Evolutionary conservation across 345 rosid species (phyloP).

Genomic region (Sonneratia caseolaris): DNA sequence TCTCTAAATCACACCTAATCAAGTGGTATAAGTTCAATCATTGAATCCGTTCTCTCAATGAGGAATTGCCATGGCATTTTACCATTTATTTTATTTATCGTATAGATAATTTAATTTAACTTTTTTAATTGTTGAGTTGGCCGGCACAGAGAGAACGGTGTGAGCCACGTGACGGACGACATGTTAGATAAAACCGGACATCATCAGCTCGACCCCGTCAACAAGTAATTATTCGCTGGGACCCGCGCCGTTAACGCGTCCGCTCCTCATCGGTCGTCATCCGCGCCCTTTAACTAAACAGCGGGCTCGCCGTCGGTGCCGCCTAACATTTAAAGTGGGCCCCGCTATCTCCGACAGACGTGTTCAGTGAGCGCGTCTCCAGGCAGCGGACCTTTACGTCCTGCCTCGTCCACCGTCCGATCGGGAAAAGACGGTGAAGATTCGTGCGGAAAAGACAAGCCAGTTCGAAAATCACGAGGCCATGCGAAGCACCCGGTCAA

Average conservation of each 20-base stretch:
- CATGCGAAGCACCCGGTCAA: constrained; percentile 11
- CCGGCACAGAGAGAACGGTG: constrained; percentile 24
- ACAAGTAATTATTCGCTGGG: constrained; percentile 28
- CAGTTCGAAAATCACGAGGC: constrained; percentile 38
- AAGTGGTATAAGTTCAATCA: too few relatives aligned
- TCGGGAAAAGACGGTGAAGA: not conserved
- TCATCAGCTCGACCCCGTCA: constrained; percentile 28
- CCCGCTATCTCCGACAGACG: not conserved
- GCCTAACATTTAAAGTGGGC: constrained; percentile 12
- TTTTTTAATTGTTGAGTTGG: not conserved
- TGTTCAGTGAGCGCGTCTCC: constrained; percentile 1
- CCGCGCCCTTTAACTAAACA: not conserved
- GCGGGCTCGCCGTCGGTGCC: constrained; percentile 49
- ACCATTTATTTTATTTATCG: too few relatives aligned
- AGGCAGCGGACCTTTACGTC: constrained; percentile 1
- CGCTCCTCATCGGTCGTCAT: constrained; percentile 21
- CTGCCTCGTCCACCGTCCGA: constrained; percentile 14
- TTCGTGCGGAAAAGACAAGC: constrained; percentile 3
- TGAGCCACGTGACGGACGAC: constrained; percentile 43
- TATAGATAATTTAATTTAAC: too few relatives aligned
- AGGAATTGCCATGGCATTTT: too few relatives aligned
- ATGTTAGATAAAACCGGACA: constrained; percentile 36
- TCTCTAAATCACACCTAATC: too few relatives aligned
- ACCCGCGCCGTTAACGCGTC: constrained; percentile 20
- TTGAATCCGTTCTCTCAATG: too few relatives aligned